Base-by-base conservation (phyloP, 345 rosid species). In the Fremontodendron californicum region DNA sequence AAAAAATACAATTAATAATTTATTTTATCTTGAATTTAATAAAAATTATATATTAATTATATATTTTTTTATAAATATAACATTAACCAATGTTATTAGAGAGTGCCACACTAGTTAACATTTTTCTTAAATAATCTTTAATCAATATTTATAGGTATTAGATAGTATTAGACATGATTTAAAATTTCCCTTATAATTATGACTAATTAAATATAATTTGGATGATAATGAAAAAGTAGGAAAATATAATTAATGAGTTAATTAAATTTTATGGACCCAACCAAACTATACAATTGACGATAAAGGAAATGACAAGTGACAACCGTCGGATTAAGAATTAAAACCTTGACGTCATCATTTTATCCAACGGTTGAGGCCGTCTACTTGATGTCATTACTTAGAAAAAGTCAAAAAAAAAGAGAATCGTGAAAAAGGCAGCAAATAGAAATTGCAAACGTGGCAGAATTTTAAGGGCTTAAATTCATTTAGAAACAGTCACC, bases 321-420 rank as follows among this genome's bases (percentile, higher is more conserved):
- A 63, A 13, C 78, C 54, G 64, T 76, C 42, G 23, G 73, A 76
- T 49, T 37, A 9, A 66, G 12, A 75, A 46, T 46, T 21, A 18
- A 19, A 10, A 5, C 7, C 39, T 61, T 71, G 80, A 78, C 29
- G 71, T 71, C 61, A 35, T 33, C 25, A 10, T 43, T 57, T 39
- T 5, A 78, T 78, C 70, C 39, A 33, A 71, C 61, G 69, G 69
- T 12, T 9, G 29, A 9, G 19, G 13, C 19, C 65, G 9, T 29
- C 65, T 19, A 61, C 19, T 61, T 0, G 19, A 29, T 15, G 64
- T 61, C 65, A 61, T 58, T 58, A 1, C 65, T 29, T 4, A 0
- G 0, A 12, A 54, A 27, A 27, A 60, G 33, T 25, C 16, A 58
- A 27, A 60, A 27, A n/a, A n/a, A n/a, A 23, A n/a, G n/a, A n/a